These are phyloP conservation scores for Cornus florida DNA, from an alignment of 148 eudicot genomes.

Conservation along the genomic window DNA sequence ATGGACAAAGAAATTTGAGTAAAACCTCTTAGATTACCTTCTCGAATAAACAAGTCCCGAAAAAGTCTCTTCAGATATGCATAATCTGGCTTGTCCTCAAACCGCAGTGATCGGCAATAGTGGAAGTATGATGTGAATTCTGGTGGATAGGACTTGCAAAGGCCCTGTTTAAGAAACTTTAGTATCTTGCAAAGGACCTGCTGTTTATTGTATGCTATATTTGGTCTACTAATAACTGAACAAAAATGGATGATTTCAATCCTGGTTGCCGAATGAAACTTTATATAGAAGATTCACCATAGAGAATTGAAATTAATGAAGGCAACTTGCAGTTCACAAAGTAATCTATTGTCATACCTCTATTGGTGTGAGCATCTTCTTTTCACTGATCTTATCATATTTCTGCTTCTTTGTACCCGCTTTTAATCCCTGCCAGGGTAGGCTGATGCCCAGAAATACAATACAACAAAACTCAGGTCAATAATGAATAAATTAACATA, in stretches of 20 bases:
- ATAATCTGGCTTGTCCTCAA: constrained; percentile 33
- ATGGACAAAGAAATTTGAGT: background rate
- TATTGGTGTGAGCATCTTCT: background rate
- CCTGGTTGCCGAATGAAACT: no score
- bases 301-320: no score
- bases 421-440: background rate
- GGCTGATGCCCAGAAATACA: background rate
- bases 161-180: constrained; percentile 26
- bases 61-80: constrained; percentile 48
- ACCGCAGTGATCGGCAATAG: no score
- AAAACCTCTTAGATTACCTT: constrained; percentile 27
- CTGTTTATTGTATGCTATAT: background rate
- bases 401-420: background rate
- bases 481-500: background rate
- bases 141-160: constrained; percentile 51
- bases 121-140: constrained; percentile 48
- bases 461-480: background rate
- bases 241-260: no score
- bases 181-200: background rate
- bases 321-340: no score
- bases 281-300: no score
- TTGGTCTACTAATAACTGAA: background rate
- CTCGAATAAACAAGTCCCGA: constrained; percentile 46
- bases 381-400: background rate
- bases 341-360: background rate